Conservation (phyloP, 805 yeast genomes). For the Candida sphagnicola region DNA sequence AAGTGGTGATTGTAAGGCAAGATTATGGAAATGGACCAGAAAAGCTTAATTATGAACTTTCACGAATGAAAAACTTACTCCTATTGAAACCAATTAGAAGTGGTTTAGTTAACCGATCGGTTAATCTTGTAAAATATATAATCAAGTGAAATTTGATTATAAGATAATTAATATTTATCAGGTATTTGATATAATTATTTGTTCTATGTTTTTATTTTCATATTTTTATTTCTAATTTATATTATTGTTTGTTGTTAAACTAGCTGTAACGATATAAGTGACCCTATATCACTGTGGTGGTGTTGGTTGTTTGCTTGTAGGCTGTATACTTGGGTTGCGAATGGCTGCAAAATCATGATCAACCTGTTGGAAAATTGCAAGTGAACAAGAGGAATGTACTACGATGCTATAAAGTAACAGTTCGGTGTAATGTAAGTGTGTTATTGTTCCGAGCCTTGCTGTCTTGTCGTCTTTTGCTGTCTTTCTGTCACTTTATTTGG, state of each 20-base stretch:
- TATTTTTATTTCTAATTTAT: background rate
- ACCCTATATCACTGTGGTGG: no score
- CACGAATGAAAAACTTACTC: no score
- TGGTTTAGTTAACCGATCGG: background rate
- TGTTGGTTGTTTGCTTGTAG: no score
- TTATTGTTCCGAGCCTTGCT: no score
- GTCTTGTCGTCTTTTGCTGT: no score
- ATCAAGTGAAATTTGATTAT: background rate
- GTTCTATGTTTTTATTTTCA: background rate
- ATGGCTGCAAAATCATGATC: background rate
- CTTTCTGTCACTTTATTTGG: no score
- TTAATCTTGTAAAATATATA: background rate
- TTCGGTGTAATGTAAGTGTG: no score
- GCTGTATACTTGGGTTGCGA: no score
- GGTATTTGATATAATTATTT: background rate
- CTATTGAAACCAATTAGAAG: no score
- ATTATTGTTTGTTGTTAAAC: background rate
- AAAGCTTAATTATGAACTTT: constrained; percentile 17
- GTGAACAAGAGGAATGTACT: no score
- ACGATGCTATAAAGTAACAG: no score
- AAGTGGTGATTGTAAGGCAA: constrained; percentile 94
- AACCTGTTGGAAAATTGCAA: no score
- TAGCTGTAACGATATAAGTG: background rate
- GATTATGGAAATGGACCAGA: constrained; percentile 88
- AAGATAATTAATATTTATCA: background rate